Base-by-base conservation (phyloP, 306 rosid genomes). In the Albizia julibrissin region DNA sequence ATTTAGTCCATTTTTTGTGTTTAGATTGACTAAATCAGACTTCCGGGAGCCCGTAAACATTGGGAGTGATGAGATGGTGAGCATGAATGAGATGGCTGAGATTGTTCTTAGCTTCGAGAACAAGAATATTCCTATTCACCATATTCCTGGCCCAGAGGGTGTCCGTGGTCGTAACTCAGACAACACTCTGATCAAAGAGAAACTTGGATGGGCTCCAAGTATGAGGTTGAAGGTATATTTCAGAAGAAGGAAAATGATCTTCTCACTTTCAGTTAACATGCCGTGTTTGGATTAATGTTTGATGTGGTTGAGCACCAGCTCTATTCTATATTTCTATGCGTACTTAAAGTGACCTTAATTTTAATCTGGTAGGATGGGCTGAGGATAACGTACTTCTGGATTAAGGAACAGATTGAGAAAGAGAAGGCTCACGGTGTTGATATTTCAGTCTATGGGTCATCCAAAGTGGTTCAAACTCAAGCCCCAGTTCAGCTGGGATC, bases 1-100 rank as follows among this genome's bases (percentile, higher is more conserved):
- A 26, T 77, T 68, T 84, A 79, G n/a, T 69, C 27, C 43, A 15
- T 59, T 72, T 7, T 7, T 31, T 80, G 46, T 85, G 87, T 78
- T 75, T 62, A 95, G 99, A 82, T 87, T 95, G 94, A 95, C 99
- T 2, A 95, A 95, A 83, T 95, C 99, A 1, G 98, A 95, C 87
- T 95, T 95, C 89, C 89, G 94, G 0, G 99, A 95, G 90, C 99
- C 99, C 3, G 98, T 95, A 76, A 95, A 95, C 81, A 93, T 95
- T 81, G 99, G 99, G 89, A 95, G 99, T 59, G 99, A 95, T 58
- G 99, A 95, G 89, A 95, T 95, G 99, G 99, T 95, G 21, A 95
- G 99, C 92, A 95, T 95, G 99, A 93, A 95, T 82, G 98, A 93
- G 74, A 95, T 95, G 98, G 98, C 98, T 34, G 97, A 93, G 90